phyloP scores from a whole-genome alignment of 148 eudicot genomes.

The Rhododendron ferrugineum region DNA sequence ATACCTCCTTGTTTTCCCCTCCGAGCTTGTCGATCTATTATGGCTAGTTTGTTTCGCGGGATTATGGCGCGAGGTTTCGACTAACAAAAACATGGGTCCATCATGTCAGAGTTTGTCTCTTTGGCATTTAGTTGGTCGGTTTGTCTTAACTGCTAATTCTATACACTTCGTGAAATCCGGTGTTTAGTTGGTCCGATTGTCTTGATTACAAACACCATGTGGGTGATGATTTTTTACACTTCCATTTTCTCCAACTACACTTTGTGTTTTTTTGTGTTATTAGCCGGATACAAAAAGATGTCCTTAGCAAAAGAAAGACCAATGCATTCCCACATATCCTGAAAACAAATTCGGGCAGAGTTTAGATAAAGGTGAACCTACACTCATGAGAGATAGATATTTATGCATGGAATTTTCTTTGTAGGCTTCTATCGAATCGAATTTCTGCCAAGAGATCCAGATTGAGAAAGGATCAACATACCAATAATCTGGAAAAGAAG shows the following conservation, averaged over 20 bases:
- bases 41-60: neutral
- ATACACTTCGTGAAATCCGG: neutral
- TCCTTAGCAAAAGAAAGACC: neutral
- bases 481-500: slow-evolving; percentile 8
- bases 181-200: neutral
- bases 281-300: neutral
- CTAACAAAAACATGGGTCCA: neutral
- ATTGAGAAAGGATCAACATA: slow-evolving; percentile 10
- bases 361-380: neutral
- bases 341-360: no score
- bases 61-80: neutral
- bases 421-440: slow-evolving; percentile 23
- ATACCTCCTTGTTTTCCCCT: neutral
- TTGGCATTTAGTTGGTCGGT: neutral
- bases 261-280: neutral
- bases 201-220: neutral
- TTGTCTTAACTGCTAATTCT: neutral
- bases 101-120: neutral
- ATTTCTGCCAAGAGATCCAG: slow-evolving; percentile 21
- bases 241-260: neutral
- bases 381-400: neutral
- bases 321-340: neutral
- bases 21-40: neutral
- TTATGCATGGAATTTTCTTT: neutral
- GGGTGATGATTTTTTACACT: neutral